Conservation (phyloP, 345 rosid species). For the Abelmoschus esculentus region DNA sequence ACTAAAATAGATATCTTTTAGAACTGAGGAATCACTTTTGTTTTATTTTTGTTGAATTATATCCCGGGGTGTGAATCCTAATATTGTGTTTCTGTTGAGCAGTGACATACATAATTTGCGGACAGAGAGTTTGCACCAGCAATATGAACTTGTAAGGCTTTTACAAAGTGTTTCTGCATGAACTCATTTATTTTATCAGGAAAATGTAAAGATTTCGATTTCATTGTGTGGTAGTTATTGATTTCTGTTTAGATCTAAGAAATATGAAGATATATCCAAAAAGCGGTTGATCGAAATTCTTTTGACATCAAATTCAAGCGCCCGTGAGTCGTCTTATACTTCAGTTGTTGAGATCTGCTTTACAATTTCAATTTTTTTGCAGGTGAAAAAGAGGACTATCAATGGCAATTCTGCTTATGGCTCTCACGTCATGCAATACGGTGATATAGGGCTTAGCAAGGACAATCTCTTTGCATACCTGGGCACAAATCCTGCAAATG, state of each 20-base stretch:
- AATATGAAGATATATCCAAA: not conserved
- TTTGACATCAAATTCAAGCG: not conserved
- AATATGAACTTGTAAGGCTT: conserved; percentile 69
- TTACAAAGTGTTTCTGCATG: not conserved
- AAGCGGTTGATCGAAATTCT: not conserved
- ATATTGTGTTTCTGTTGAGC: conserved; percentile 22
- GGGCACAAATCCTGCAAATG: conserved; percentile 95
- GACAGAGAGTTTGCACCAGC: conserved; percentile 79
- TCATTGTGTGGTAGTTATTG: not conserved
- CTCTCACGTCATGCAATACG: conserved; percentile 97
- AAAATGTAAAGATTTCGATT: not conserved
- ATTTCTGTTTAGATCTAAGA: conserved; percentile 2
- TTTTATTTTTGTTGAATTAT: not conserved
- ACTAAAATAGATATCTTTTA: not conserved
- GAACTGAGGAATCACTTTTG: not conserved
- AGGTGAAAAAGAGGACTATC: conserved; percentile 82
- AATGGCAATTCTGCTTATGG: conserved; percentile 45
- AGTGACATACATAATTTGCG: conserved; percentile 81
- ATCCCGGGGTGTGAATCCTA: not conserved
- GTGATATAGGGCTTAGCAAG: conserved; percentile 58
- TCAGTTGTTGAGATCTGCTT: not conserved
- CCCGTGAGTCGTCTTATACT: not conserved
- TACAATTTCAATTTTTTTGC: conserved; percentile 17
- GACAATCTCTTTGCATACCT: conserved; percentile 54
- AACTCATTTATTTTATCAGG: not conserved